Percentiles rank a stretch among this genome's conserved stretches.
These are phyloP conservation scores for Eimeria necatrix DNA, from an alignment of 169 alveolate species.

Conservation along the genomic window DNA sequence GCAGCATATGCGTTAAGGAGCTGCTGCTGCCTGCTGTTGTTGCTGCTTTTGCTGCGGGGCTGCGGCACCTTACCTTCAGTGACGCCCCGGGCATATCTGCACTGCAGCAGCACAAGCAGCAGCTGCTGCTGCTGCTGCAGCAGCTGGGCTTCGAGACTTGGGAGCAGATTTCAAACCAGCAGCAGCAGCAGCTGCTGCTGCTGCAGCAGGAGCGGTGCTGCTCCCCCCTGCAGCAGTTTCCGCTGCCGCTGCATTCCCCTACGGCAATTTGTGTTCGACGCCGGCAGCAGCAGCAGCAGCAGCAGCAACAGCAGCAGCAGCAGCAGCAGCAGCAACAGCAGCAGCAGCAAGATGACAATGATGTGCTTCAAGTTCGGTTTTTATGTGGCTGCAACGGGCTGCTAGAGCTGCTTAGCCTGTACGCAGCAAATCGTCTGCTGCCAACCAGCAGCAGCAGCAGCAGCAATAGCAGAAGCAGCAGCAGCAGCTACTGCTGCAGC, in stretches of 20 bases:
- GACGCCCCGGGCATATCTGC: background rate
- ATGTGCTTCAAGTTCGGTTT: background rate
- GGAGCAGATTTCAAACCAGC: background rate
- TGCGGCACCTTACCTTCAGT: conserved; percentile 1
- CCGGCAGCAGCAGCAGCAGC: too few species aligned
- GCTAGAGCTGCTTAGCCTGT: background rate
- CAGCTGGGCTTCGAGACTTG: conserved; percentile 23
- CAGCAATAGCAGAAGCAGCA: background rate
- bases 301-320: conserved; percentile 20
- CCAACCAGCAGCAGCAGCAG: conserved; percentile 13
- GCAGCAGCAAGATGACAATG: background rate
- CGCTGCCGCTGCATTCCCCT: conserved; percentile 21
- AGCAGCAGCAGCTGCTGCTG: conserved; percentile 42
- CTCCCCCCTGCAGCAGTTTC: background rate
- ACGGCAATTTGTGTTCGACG: conserved; percentile 1
- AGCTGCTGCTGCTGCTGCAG: conserved; percentile 21
- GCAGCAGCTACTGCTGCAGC: background rate
- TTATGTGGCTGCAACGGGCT: conserved; percentile 40
- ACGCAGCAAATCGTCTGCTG: background rate
- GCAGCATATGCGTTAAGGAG: background rate
- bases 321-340: conserved; percentile 26
- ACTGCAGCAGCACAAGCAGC: conserved; percentile 16
- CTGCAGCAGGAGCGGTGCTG: background rate
- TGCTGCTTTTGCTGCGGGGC: conserved; percentile 2
- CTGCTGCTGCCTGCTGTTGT: conserved; percentile 23